Conservation (phyloP, 768 basidiomycete genomes). For the Phylloporus rhodoxanthus region DNA sequence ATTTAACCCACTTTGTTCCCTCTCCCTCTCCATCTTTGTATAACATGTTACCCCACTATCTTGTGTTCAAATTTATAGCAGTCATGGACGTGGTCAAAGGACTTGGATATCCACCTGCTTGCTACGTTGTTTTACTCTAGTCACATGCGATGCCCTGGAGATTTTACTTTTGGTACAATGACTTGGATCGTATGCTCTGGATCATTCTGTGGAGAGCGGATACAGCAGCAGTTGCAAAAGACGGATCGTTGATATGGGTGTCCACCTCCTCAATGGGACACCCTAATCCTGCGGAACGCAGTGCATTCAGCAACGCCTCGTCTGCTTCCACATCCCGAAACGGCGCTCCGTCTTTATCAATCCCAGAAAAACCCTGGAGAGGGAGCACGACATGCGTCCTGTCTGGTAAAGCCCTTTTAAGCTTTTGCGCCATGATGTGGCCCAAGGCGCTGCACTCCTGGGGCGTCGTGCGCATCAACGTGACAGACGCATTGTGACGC, state of each 20-base stretch:
- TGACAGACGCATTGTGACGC: slow-evolving; percentile 26
- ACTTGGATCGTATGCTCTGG: neutral
- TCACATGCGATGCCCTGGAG: slow-evolving; percentile 8
- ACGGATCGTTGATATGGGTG: slow-evolving; percentile 23
- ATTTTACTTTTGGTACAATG: neutral
- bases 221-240: slow-evolving; percentile 15
- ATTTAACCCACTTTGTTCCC: slow-evolving; percentile 14
- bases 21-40: slow-evolving; percentile 18
- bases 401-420: slow-evolving; percentile 9
- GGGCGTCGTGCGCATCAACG: slow-evolving; percentile 27
- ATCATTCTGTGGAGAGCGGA: slow-evolving; percentile 18
- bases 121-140: slow-evolving; percentile 36
- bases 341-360: slow-evolving; percentile 18
- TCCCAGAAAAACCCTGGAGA: slow-evolving; percentile 21
- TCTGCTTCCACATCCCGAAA: slow-evolving; percentile 26
- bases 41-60: slow-evolving; percentile 29
- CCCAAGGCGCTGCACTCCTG: slow-evolving; percentile 23
- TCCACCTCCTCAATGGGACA: slow-evolving; percentile 22
- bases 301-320: slow-evolving; percentile 12
- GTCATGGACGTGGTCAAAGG: slow-evolving; percentile 44
- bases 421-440: slow-evolving; percentile 16
- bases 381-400: slow-evolving; percentile 24
- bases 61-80: slow-evolving; percentile 26
- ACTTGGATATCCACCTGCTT: slow-evolving; percentile 48
- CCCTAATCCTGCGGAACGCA: slow-evolving; percentile 12